Evolutionary conservation across 1,284 basidiomycete genomes (phyloP), one percentile per base, ranked within the genome.

Genomic region (Fomitopsis pinicola): DNA sequence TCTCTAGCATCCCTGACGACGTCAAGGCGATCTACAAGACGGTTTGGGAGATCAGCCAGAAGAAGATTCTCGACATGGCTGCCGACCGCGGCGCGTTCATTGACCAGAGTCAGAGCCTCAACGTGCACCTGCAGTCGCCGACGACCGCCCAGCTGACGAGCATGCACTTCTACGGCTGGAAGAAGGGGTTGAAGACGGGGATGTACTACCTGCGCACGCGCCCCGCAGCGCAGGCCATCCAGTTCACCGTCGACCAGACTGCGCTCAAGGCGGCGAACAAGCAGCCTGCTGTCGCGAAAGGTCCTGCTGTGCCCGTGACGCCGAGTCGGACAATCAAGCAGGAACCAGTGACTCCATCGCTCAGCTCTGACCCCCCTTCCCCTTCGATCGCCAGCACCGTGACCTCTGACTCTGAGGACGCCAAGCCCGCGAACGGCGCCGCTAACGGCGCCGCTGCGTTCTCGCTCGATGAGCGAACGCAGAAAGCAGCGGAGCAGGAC

Each of bases 131-230:
- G 52, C 87, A 94, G 71, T 84, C 92, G 59, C 97, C 97, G 54
- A 96, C 95, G 10, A 85, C 92, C 67, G 94, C 94, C 19, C 97
- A 99, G 77, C 82, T 99, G 65, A 97, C 95, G 55, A 94, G 92
- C 68, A 99, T 98, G 97, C 97, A 99, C 81, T 99, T 99, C 80
- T 98, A 99, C 76, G 97, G 96, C 28, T 99, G 97, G 97, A 97
- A 97, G 86, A 94, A 94, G 78, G 97, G 97, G 33, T 80, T 99
- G 72, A 99, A 99, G 88, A 99, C 97, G 0, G 97, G 95, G 68
- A 95, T 95, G 90, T 94, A 94, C 80, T 98, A 99, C 78, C 84
- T 99, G 57, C 89, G 97, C 61, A 98, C 97, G 48, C 86, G 93
- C 59, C 94, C 97, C 2, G 95, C 96, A 9, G 93, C 95, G 33